phyloP scores from a whole-genome alignment of 306 rosid species.

The Prunus padus region DNA sequence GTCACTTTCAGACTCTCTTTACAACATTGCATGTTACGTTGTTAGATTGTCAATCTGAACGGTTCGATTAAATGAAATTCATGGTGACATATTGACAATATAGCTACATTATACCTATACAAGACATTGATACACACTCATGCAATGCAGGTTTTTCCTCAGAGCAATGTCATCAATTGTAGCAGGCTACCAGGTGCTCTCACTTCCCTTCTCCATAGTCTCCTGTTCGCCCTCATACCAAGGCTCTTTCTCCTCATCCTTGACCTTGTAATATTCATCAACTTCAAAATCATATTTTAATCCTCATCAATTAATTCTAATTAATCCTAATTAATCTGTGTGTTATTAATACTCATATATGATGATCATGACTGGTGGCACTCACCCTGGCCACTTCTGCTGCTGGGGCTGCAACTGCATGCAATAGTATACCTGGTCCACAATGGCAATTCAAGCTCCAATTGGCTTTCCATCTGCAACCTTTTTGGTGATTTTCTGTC shows the following conservation, averaged over 20 bases:
- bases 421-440: slow-evolving; percentile 85
- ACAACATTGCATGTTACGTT: neutral
- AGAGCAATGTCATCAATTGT: slow-evolving; percentile 75
- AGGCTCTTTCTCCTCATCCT: slow-evolving; percentile 65
- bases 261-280: slow-evolving; percentile 56
- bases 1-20: too few relatives aligned
- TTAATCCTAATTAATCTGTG: too few relatives aligned
- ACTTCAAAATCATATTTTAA: too few relatives aligned
- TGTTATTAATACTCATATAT: too few relatives aligned
- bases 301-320: too few relatives aligned
- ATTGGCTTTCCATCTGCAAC: slow-evolving; percentile 83
- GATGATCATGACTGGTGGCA: slow-evolving; percentile 43
- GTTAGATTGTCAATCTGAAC: neutral
- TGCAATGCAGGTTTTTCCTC: slow-evolving; percentile 72
- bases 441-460: slow-evolving; percentile 69
- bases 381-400: slow-evolving; percentile 62
- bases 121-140: neutral
- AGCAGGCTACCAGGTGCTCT: slow-evolving; percentile 72
- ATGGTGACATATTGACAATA: neutral
- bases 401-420: slow-evolving; percentile 68
- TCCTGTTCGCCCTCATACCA: slow-evolving; percentile 59
- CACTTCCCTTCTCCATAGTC: slow-evolving; percentile 73
- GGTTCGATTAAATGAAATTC: too few relatives aligned
- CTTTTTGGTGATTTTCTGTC: slow-evolving; percentile 77
- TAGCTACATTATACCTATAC: neutral